Conservation (phyloP, 2,329 filamentous ascomycete species). For the Ceratocystis colombiana region DNA sequence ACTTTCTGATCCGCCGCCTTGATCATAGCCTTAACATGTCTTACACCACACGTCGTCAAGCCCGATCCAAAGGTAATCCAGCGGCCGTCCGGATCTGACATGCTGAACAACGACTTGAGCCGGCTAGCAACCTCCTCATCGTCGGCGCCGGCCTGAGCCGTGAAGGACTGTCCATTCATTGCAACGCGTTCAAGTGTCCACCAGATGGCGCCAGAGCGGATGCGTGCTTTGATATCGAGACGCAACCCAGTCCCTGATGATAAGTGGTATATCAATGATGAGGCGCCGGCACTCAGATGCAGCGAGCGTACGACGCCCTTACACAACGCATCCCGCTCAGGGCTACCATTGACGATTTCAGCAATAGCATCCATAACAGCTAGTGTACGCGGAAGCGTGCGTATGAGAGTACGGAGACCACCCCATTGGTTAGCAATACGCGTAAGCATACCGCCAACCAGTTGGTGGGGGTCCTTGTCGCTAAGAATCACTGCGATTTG, state of each 20-base stretch:
- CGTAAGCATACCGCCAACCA: conserved; percentile 50
- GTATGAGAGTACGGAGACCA: conserved; percentile 45
- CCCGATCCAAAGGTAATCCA: conserved; percentile 31
- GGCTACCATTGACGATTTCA: conserved; percentile 48
- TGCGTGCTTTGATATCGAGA: conserved; percentile 37
- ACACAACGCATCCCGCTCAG: conserved; percentile 34
- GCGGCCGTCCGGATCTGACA: conserved; percentile 20
- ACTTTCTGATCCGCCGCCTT: conserved; percentile 25
- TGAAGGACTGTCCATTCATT: conserved; percentile 26
- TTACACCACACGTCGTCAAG: conserved; percentile 23
- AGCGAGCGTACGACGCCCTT: conserved; percentile 43
- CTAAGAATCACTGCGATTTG: conserved; percentile 34
- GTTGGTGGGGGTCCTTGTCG: conserved; percentile 55
- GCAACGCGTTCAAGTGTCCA: conserved; percentile 42
- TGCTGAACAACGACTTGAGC: conserved; percentile 17
- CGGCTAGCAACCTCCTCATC: conserved; percentile 18
- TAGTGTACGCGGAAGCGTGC: conserved; percentile 50
- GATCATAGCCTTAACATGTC: conserved; percentile 24
- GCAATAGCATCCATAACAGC: conserved; percentile 54
- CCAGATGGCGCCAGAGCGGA: conserved; percentile 40
- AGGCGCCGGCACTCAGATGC: conserved; percentile 47
- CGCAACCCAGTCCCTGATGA: conserved; percentile 36
- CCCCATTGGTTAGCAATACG: conserved; percentile 46
- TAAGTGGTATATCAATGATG: conserved; percentile 46
- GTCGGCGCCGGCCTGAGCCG: conserved; percentile 8